Base-by-base conservation (phyloP, 2,329 filamentous ascomycete genomes). In the Beauveria sp. region DNA sequence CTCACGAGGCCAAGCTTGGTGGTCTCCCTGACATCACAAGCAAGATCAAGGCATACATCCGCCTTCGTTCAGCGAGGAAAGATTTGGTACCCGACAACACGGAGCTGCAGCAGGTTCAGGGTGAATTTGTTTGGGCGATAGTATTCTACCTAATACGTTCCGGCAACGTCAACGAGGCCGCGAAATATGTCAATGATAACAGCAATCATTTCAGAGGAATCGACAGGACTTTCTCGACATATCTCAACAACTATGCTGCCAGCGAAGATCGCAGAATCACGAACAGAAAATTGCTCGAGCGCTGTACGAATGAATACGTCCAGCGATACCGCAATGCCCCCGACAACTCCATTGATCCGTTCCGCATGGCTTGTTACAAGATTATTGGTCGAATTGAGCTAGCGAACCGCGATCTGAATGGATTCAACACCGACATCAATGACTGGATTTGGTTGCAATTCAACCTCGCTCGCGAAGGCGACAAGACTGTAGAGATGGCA, bases 321-420 rank as follows among this genome's bases (percentile, higher is more conserved):
- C 90, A 96, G 71, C 87, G 92, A 51, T 84, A 87, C 28, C 88
- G 91, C 65, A 91, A 96, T 68, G 90, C 90, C 0, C 90, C 91
- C 0, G 90, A 94, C 62, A 88, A 92, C 70, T 90, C 90, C 1
- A 86, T 96, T 65, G 94, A 99, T 72, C 94, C 94, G 28, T 99
- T 96, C 77, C 87, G 92, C 59, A 92, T 96, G 86, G 92, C 93
- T 53, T 97, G 94, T 73, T 97, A 97, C 81, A 97, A 99, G 80
- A 87, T 99, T 64, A 89, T 99, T 67, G 94, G 96, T 51, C 91
- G 86, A 51, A 88, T 86, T 67, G 86, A 88, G 68, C 76, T 89
- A 28, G 79, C 77, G 69, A 86, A 86, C 72, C 83, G 86, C 64
- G 84, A 80, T 66, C 73, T 89, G 34, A 84, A 87, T 26, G 82